These are phyloP conservation scores for Voacanga thouarsii DNA, from an alignment of 257 asterid species.

Conservation along the genomic window DNA sequence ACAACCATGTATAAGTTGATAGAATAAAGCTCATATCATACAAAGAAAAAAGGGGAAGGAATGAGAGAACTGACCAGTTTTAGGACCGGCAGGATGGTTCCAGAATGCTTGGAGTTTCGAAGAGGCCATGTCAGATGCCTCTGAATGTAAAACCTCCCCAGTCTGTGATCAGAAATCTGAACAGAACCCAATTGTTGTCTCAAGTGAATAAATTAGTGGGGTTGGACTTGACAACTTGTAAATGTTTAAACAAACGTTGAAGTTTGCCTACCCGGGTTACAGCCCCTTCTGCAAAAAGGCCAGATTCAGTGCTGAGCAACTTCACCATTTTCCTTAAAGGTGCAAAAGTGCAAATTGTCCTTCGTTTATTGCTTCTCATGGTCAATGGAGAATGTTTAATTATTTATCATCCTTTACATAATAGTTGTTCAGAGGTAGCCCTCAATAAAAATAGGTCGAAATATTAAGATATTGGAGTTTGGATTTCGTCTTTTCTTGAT, in stretches of 20 bases:
- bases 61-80: not conserved
- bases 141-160: too few relatives aligned
- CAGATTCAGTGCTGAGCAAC: not conserved
- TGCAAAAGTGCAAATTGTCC: not conserved
- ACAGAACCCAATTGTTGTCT: too few relatives aligned
- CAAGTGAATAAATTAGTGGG: too few relatives aligned
- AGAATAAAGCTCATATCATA: too few relatives aligned
- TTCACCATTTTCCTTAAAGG: not conserved
- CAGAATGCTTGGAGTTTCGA: not conserved
- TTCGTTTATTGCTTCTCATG: not conserved
- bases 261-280: not conserved
- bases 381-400: not conserved
- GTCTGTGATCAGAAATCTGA: too few relatives aligned
- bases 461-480: too few relatives aligned
- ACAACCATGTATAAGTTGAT: not conserved
- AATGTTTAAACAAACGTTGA: too few relatives aligned
- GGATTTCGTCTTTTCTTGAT: too few relatives aligned
- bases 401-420: not conserved
- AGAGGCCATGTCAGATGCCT: not conserved
- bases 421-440: not conserved
- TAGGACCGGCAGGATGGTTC: slow-evolving; percentile 5
- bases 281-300: not conserved
- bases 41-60: not conserved
- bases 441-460: not conserved
- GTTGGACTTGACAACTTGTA: too few relatives aligned